phyloP scores from a whole-genome alignment of 2,329 filamentous ascomycete species.

The Fusarium sp. region DNA sequence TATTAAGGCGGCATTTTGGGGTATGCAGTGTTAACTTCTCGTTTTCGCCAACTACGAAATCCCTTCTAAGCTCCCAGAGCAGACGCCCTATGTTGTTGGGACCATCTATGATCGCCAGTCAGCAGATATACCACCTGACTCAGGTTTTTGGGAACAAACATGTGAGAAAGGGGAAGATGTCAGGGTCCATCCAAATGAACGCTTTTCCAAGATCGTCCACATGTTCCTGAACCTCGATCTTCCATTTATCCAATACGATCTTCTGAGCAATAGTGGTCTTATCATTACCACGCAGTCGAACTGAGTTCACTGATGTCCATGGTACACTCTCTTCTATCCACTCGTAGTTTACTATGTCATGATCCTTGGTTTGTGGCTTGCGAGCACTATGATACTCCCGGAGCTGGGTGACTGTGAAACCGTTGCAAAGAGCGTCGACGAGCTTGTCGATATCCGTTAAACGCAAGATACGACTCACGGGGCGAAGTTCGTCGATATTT shows the following conservation, averaged over 20 bases:
- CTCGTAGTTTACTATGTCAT: conserved; percentile 39
- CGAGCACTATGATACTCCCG: conserved; percentile 53
- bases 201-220: conserved; percentile 56
- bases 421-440: conserved; percentile 51
- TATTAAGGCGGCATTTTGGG: conserved; percentile 44
- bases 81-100: conserved; percentile 34
- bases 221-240: conserved; percentile 60
- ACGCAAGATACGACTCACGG: conserved; percentile 55
- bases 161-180: conserved; percentile 59
- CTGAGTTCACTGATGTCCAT: conserved; percentile 51
- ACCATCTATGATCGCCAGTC: conserved; percentile 11
- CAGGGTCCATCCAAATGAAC: conserved; percentile 53
- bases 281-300: conserved; percentile 28
- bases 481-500: conserved; percentile 63
- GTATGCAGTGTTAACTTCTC: conserved; percentile 46
- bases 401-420: conserved; percentile 63
- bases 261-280: conserved; percentile 58
- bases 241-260: conserved; percentile 64
- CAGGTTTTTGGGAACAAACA: conserved; percentile 52
- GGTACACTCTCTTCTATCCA: conserved; percentile 58
- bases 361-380: conserved; percentile 1
- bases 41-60: conserved; percentile 49
- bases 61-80: conserved; percentile 45
- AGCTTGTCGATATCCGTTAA: conserved; percentile 57
- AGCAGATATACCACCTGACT: neutral